These are phyloP conservation scores for Cryptococcus hybrid DNA, from an alignment of 1,284 basidiomycete species.

Conservation along the genomic window DNA sequence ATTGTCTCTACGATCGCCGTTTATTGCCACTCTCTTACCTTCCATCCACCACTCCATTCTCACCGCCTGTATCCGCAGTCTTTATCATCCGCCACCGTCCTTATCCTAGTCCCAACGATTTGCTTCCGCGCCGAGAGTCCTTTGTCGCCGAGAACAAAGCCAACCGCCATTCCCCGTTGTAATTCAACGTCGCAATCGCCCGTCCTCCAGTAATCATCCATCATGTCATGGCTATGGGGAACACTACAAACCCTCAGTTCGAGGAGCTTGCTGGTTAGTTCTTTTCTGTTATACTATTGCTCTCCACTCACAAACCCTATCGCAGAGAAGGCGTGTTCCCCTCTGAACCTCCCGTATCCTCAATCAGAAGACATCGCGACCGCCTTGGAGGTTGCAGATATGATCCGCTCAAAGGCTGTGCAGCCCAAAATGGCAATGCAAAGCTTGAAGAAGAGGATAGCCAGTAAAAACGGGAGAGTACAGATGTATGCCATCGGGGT, in stretches of 20 bases:
- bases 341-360: constrained; percentile 49
- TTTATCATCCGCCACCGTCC: not conserved
- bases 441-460: constrained; percentile 79
- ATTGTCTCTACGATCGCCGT: too few species aligned
- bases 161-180: too few species aligned
- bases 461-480: constrained; percentile 95
- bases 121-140: not conserved
- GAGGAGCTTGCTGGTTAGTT: constrained; percentile 50
- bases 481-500: constrained; percentile 83
- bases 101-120: not conserved
- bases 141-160: too few species aligned
- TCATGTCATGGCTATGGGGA: constrained; percentile 50
- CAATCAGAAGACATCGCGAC: constrained; percentile 81
- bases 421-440: constrained; percentile 84
- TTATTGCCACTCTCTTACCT: too few species aligned
- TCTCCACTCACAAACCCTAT: constrained; percentile 1
- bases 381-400: constrained; percentile 94
- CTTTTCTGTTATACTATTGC: not conserved
- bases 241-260: constrained; percentile 42
- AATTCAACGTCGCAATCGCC: not conserved
- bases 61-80: not conserved
- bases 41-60: too few species aligned
- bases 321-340: constrained; percentile 52
- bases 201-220: not conserved
- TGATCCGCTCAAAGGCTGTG: constrained; percentile 89